Percentiles rank a stretch among this genome's conserved stretches.
Evolutionary conservation across 2,329 filamentous ascomycete species (phyloP).

Genomic region (Cryphonectria carpinicola): DNA sequence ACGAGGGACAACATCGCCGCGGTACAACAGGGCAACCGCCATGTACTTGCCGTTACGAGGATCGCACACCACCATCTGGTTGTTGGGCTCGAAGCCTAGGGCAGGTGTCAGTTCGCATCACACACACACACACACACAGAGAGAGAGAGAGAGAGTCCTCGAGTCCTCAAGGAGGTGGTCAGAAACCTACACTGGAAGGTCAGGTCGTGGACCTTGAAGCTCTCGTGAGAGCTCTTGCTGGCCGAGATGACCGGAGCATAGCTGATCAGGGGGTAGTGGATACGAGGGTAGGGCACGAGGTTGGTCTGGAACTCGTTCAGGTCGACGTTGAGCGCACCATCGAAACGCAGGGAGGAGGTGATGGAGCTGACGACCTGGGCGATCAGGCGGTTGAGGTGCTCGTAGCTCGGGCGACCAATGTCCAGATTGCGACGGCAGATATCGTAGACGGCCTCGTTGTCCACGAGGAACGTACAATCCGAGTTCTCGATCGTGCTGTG

Average conservation of each 20-base stretch:
- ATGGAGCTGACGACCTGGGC: constrained; percentile 77
- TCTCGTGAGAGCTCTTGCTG: constrained; percentile 80
- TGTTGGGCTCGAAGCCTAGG: constrained; percentile 74
- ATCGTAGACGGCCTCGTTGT: constrained; percentile 77
- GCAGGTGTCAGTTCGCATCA: constrained; percentile 34
- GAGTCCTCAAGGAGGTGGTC: not conserved
- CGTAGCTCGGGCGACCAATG: constrained; percentile 69
- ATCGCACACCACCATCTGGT: constrained; percentile 78
- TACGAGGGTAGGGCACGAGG: constrained; percentile 73
- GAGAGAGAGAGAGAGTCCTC: not conserved
- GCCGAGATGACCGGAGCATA: constrained; percentile 73
- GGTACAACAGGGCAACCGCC: constrained; percentile 74
- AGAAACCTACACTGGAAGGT: constrained; percentile 69
- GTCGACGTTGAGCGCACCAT: constrained; percentile 74
- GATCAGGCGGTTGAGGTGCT: constrained; percentile 74
- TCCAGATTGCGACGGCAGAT: constrained; percentile 75
- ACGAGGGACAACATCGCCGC: constrained; percentile 71
- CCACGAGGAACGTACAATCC: constrained; percentile 78
- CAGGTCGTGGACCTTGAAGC: constrained; percentile 81
- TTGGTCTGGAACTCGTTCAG: constrained; percentile 81
- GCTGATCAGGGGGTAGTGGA: constrained; percentile 75
- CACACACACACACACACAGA: not conserved
- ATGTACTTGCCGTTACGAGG: constrained; percentile 78
- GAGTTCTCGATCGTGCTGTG: constrained; percentile 78
- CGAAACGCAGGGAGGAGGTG: constrained; percentile 72